Evolutionary conservation across 345 rosid genomes (phyloP), one percentile per base, ranked within the genome.

Genomic region (Gynandropsis gynandra): DNA sequence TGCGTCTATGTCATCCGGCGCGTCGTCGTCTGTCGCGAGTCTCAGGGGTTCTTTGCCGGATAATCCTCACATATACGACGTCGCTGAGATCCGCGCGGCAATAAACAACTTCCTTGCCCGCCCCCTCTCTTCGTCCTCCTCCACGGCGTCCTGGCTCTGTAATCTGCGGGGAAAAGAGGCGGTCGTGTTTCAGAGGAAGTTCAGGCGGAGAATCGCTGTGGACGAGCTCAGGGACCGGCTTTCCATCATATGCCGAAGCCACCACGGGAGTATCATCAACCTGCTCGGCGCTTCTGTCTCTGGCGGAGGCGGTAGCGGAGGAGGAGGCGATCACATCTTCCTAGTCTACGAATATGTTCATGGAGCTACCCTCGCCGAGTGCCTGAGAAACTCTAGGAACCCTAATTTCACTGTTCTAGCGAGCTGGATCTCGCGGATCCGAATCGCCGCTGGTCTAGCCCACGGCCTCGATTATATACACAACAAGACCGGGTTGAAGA

Each of bases 391-490:
- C 62, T 34, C 70, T 17, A 75, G 57, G 52, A 80, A 76, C 55
- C 95, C 87, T 0, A 66, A 69, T 29, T 87, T 74, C 70, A 90
- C 98, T 0, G 88, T 87, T 4, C 64, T 90, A 1, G 67, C 85
- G 6, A 72, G 71, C 3, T 90, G 98, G 98, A 71, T 56, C 13
- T 87, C 96, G n/a, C 36, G 95, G 56, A 87, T 87, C 67, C 95
- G 79, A 72, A 72, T 90, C 48, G 90, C 85, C 0, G 71, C 96
- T 1, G 95, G 87, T 61, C 64, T 90, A 41, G 95, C 98, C 18
- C 79, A 81, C 47, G 82, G 89, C 7, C 87, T 90, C 10, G 96
- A 90, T 58, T 90, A 90, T 59, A 74, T 90, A 62, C 98, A 90
- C 71, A 74, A 80, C 47, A 77, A 72, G 11, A 87, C 80, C 0